These are phyloP conservation scores for Tulasnella sp. DNA, from an alignment of 768 basidiomycete genomes.

Conservation along the genomic window DNA sequence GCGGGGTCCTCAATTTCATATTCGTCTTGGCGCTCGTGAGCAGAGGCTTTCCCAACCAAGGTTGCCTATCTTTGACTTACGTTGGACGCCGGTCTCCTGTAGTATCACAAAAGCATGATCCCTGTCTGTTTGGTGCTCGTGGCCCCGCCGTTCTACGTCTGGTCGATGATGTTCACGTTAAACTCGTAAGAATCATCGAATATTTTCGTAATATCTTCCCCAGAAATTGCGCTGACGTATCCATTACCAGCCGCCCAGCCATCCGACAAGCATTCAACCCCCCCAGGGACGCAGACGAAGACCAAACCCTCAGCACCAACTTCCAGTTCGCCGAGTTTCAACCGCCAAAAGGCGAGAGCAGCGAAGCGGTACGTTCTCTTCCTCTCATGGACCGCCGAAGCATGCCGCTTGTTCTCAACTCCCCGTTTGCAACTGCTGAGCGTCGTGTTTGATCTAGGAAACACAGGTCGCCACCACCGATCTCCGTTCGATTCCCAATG, in stretches of 20 bases:
- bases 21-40: not conserved
- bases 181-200: not conserved
- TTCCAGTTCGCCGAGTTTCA: not conserved
- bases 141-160: not conserved
- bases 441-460: no score
- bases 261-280: not conserved
- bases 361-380: not conserved
- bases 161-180: not conserved
- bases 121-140: not conserved
- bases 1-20: not conserved
- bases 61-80: not conserved
- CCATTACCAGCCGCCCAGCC: not conserved
- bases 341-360: not conserved
- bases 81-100: not conserved
- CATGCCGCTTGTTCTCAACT: not conserved
- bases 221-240: no score
- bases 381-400: not conserved
- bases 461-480: no score
- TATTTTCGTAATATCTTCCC: no score
- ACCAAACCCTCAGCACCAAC: not conserved
- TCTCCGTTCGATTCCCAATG: no score
- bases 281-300: not conserved
- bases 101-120: not conserved
- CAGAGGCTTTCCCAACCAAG: not conserved
- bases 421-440: not conserved